Evolutionary conservation across 495 filamentous ascomycete genomes (phyloP).

Genomic region (Hypomontagnella monticulosa): DNA sequence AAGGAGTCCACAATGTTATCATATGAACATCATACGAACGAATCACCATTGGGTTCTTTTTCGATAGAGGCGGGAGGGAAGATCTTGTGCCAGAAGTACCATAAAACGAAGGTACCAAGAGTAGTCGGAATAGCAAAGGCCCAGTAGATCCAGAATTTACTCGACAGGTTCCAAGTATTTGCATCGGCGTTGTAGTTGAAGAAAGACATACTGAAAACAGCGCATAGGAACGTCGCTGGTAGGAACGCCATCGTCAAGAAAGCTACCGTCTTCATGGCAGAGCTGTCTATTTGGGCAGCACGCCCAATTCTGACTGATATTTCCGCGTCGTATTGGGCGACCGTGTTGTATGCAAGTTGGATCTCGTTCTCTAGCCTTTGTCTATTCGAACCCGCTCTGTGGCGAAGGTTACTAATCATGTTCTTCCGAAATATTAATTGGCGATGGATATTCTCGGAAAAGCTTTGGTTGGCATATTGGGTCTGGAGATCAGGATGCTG

Average conservation of each 20-base stretch:
- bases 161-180: constrained; percentile 39
- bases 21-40: too few species aligned
- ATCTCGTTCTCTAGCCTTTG: constrained; percentile 56
- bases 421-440: constrained; percentile 48
- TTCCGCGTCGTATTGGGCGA: constrained; percentile 51
- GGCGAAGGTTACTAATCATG: constrained; percentile 51
- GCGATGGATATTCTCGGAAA: constrained; percentile 36
- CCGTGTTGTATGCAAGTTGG: constrained; percentile 52
- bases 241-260: constrained; percentile 48
- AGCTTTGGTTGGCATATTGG: neutral
- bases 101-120: too few species aligned
- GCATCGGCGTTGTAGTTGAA: constrained; percentile 39
- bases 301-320: constrained; percentile 49
- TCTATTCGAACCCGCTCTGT: constrained; percentile 53
- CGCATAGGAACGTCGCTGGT: constrained; percentile 48
- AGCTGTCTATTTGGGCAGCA: constrained; percentile 51
- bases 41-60: too few species aligned
- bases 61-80: too few species aligned
- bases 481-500: too few species aligned
- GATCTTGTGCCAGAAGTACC: too few species aligned
- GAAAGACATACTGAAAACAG: constrained; percentile 47
- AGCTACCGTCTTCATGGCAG: constrained; percentile 49
- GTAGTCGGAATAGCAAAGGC: constrained; percentile 44
- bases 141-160: constrained; percentile 51
- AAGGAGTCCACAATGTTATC: too few species aligned